Conservation (phyloP, 2,329 filamentous ascomycete genomes). For the Rhynchosporium secalis region DNA sequence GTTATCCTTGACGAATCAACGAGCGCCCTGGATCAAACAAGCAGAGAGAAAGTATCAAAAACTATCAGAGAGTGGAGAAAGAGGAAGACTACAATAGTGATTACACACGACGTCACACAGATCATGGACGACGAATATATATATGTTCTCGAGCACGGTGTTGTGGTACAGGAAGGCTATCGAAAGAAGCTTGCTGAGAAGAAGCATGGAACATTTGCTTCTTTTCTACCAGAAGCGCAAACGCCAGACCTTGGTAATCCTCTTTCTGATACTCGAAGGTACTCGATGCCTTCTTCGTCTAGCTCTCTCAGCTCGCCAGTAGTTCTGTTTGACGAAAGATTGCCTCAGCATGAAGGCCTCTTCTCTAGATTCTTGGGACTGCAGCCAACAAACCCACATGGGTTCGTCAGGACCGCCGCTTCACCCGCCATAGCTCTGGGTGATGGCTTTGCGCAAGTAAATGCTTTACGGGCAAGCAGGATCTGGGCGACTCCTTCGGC, state of each 20-base stretch:
- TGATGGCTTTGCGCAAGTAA: conserved; percentile 26
- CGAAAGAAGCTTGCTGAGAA: conserved; percentile 54
- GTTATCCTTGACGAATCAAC: conserved; percentile 88
- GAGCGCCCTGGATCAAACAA: conserved; percentile 78
- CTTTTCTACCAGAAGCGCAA: conserved; percentile 40
- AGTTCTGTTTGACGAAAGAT: conserved; percentile 16
- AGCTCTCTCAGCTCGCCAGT: conserved; percentile 3
- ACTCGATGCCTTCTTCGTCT: conserved; percentile 23
- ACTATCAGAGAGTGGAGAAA: conserved; percentile 74
- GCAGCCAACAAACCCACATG: conserved; percentile 7
- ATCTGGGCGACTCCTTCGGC: conserved; percentile 29
- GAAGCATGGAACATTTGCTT: conserved; percentile 48
- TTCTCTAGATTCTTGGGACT: conserved; percentile 27
- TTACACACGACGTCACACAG: conserved; percentile 84
- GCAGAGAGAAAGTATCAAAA: conserved; percentile 67
- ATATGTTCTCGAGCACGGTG: conserved; percentile 73
- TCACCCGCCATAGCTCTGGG: conserved; percentile 23
- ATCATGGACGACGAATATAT: conserved; percentile 73
- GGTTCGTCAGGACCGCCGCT: not conserved
- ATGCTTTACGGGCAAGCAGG: conserved; percentile 22
- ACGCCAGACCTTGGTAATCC: not conserved
- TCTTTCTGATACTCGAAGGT: conserved; percentile 1
- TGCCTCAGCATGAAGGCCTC: conserved; percentile 3
- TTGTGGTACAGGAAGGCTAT: conserved; percentile 68
- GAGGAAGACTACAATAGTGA: conserved; percentile 85